A percentile compares a stretch with the other conserved stretches of the same genome.
phyloP scores from a whole-genome alignment of 257 asterid genomes.

The Petunia axillaris region DNA sequence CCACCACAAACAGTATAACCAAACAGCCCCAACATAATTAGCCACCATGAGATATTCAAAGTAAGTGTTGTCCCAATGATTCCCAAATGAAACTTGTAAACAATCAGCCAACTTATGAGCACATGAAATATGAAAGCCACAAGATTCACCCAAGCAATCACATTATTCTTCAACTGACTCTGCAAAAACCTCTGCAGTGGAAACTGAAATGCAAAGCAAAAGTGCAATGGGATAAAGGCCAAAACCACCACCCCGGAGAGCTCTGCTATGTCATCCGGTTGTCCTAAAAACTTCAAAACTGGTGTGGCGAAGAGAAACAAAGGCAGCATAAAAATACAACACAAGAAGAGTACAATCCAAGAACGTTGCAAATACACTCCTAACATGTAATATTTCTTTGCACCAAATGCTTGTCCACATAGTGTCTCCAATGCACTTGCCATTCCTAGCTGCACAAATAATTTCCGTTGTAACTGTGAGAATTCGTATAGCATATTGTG shows the following conservation, averaged over 20 bases:
- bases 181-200: conserved; percentile 86
- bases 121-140: conserved; percentile 55
- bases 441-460: conserved; percentile 64
- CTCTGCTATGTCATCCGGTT: conserved; percentile 76
- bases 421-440: conserved; percentile 89
- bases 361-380: conserved; percentile 87
- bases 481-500: neutral
- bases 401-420: conserved; percentile 94
- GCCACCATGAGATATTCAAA: conserved; percentile 70
- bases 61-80: conserved; percentile 60
- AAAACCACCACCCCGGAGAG: conserved; percentile 63
- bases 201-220: conserved; percentile 69
- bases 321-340: conserved; percentile 56
- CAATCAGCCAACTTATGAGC: conserved; percentile 54
- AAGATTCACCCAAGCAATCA: conserved; percentile 57
- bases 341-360: conserved; percentile 60
- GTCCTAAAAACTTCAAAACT: conserved; percentile 64
- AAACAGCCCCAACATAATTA: conserved; percentile 49
- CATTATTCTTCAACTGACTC: conserved; percentile 76
- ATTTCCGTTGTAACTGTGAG: neutral
- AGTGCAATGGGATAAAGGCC: conserved; percentile 73
- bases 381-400: conserved; percentile 69
- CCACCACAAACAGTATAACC: conserved; percentile 64
- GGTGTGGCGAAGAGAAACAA: conserved; percentile 63
- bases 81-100: conserved; percentile 53